Evolutionary conservation across 1,284 basidiomycete genomes (phyloP).

Genomic region (Trametes polyzona): DNA sequence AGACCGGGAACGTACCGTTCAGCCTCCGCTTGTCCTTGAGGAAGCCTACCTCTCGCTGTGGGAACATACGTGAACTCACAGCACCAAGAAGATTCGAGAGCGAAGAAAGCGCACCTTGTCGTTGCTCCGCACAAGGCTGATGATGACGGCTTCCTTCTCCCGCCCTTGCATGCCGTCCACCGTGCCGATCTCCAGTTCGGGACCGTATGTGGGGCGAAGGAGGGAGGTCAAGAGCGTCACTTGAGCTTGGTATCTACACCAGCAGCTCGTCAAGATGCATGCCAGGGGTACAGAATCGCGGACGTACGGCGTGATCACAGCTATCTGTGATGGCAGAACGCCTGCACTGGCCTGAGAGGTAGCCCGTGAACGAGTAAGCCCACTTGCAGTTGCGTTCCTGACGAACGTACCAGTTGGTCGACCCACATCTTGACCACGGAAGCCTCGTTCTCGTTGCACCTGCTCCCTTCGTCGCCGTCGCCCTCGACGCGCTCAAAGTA

Average conservation of each 20-base stretch:
- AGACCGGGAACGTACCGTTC: conserved; percentile 61
- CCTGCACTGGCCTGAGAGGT: conserved; percentile 66
- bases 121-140: conserved; percentile 90
- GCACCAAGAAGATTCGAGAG: too few species aligned
- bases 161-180: conserved; percentile 95
- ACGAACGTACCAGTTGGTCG: conserved; percentile 73
- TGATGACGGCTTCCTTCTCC: conserved; percentile 88
- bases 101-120: conserved; percentile 53
- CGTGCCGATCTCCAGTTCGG: conserved; percentile 84
- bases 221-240: conserved; percentile 79
- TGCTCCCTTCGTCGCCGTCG: conserved; percentile 80
- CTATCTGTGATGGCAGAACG: conserved; percentile 76
- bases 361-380: too few species aligned
- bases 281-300: conserved; percentile 1
- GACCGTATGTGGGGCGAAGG: conserved; percentile 69
- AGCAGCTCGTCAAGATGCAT: background rate
- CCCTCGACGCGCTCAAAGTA: conserved; percentile 81
- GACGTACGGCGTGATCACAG: conserved; percentile 86
- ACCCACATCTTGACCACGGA: conserved; percentile 85
- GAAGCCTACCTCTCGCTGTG: conserved; percentile 90
- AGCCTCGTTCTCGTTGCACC: conserved; percentile 93
- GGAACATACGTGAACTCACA: too few species aligned
- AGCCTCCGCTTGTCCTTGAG: conserved; percentile 87
- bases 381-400: too few species aligned
- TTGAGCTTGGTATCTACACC: conserved; percentile 83